Percentiles rank a stretch among this genome's conserved stretches.
phyloP scores from a whole-genome alignment of 192 early-diverging fungal genomes.

The Jimgerdemannia lactiflua region DNA sequence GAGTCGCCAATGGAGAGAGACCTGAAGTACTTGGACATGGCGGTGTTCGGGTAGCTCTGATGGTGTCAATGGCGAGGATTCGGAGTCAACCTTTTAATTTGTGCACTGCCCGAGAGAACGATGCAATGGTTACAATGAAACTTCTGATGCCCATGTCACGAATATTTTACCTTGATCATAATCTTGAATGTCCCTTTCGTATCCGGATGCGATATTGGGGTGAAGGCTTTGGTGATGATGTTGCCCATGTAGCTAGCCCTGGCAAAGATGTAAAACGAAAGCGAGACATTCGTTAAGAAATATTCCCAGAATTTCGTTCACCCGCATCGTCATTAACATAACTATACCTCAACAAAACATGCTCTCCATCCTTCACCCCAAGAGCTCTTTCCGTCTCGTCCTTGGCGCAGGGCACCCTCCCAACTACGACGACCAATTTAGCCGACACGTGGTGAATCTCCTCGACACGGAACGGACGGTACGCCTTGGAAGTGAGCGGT shows the following conservation, averaged over 20 bases:
- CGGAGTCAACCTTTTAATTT: neutral
- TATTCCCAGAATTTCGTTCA: neutral
- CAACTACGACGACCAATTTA: neutral
- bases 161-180: neutral
- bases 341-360: neutral
- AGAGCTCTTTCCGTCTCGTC: neutral
- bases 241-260: neutral
- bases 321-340: neutral
- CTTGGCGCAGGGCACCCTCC: neutral
- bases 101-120: neutral
- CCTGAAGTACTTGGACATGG: neutral
- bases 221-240: neutral
- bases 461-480: neutral
- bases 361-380: neutral
- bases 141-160: neutral
- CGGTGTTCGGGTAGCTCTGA: constrained; percentile 7
- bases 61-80: neutral
- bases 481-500: neutral
- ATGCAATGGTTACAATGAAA: too few species aligned
- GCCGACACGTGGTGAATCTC: neutral
- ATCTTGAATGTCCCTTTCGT: neutral
- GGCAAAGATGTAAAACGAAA: neutral
- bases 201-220: neutral
- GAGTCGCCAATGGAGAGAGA: neutral
- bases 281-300: neutral